A percentile compares a stretch with the other conserved stretches of the same genome.
These are phyloP conservation scores for Pseudocercospora ulei DNA, from an alignment of 2,329 filamentous ascomycete species.

Conservation along the genomic window DNA sequence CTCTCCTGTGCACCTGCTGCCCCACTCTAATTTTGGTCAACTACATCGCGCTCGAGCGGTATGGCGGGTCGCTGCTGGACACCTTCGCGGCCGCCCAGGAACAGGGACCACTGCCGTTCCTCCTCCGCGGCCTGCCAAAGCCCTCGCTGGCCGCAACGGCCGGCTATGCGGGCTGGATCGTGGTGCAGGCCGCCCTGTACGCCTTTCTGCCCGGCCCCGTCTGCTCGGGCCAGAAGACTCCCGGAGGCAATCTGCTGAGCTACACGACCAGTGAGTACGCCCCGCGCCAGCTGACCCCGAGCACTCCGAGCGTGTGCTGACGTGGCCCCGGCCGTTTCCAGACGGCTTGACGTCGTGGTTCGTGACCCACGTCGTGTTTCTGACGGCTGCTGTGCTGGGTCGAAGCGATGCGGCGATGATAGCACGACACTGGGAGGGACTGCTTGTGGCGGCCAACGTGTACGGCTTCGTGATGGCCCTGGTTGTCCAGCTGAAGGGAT, in stretches of 20 bases:
- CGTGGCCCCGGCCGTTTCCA: no score
- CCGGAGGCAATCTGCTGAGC: conserved; percentile 10
- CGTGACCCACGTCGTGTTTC: conserved; percentile 16
- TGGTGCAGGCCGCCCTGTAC: conserved; percentile 14
- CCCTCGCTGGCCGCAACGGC: conserved; percentile 7
- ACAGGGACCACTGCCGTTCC: conserved; percentile 9
- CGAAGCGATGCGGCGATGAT: conserved; percentile 15
- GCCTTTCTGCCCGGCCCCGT: conserved; percentile 9
- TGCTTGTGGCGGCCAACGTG: conserved; percentile 17
- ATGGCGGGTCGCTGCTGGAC: conserved; percentile 5
- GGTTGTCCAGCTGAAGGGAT: conserved; percentile 17
- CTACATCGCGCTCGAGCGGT: conserved; percentile 15
- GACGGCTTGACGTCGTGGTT: conserved; percentile 19
- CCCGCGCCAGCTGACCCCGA: no score
- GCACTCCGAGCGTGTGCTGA: no score
- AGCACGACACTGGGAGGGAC: conserved; percentile 20
- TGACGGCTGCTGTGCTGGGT: conserved; percentile 13
- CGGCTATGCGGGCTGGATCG: conserved; percentile 12
- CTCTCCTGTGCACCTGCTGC: conserved; percentile 12
- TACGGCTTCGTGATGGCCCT: conserved; percentile 18
- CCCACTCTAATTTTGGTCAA: conserved; percentile 12
- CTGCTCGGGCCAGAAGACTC: conserved; percentile 15
- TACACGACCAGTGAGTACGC: conserved; percentile 15
- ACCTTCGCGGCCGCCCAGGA: conserved; percentile 8
- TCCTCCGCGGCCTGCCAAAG: conserved; percentile 9